These are phyloP conservation scores for Lathyrus oleraceus DNA, from an alignment of 306 rosid species.

Conservation along the genomic window DNA sequence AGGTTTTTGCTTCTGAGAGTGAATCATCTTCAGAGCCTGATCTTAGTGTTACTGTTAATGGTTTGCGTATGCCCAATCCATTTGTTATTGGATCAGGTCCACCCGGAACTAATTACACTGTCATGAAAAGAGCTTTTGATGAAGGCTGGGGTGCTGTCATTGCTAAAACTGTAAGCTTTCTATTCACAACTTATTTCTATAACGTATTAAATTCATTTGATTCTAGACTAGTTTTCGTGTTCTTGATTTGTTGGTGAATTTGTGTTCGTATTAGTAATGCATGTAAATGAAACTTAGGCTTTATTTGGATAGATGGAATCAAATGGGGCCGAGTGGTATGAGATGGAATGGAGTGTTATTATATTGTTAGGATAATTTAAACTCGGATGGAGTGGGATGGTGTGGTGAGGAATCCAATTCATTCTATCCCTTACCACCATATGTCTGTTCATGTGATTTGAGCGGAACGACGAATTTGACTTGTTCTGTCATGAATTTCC, in stretches of 20 bases:
- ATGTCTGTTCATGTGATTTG: no score
- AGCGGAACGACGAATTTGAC: no score
- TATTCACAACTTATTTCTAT: background rate
- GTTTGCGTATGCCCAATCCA: slow-evolving; percentile 86
- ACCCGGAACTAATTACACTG: slow-evolving; percentile 97
- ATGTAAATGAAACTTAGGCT: background rate
- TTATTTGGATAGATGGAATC: no score
- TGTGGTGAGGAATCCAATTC: no score
- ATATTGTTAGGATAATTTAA: no score
- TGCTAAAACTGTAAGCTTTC: slow-evolving; percentile 84
- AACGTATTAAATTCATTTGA: slow-evolving; percentile 5
- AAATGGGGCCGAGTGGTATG: no score
- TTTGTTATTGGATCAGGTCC: slow-evolving; percentile 98
- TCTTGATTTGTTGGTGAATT: slow-evolving; percentile 14
- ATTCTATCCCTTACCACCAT: no score
- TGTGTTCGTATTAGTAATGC: background rate
- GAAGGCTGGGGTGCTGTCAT: slow-evolving; percentile 99
- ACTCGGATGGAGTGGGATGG: no score
- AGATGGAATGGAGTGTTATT: no score
- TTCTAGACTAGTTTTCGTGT: background rate
- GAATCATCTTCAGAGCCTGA: slow-evolving; percentile 65
- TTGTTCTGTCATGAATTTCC: no score
- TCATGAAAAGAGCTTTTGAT: slow-evolving; percentile 96
- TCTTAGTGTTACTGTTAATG: slow-evolving; percentile 86
- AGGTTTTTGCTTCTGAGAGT: slow-evolving; percentile 63